Conservation (phyloP, 129 eudicot genomes). For the Tanacetum coccineum region DNA sequence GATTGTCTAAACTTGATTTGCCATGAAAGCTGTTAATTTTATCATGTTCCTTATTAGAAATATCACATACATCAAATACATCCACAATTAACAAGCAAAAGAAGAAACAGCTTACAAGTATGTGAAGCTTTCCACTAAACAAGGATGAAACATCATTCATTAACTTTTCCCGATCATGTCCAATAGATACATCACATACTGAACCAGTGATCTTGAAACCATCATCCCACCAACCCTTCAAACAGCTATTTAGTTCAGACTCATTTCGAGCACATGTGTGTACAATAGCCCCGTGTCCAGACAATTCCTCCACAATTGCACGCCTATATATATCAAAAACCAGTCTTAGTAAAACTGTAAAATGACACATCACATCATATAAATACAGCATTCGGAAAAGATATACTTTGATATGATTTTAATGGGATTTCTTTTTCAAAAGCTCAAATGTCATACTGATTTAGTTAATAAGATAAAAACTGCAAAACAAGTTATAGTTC, state of each 20-base stretch:
- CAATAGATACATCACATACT: slow-evolving; percentile 57
- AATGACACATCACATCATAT: background rate
- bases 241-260: slow-evolving; percentile 42
- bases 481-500: too few species aligned
- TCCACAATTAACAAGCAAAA: background rate
- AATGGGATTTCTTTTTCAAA: background rate
- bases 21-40: background rate
- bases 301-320: slow-evolving; percentile 75
- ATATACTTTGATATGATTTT: background rate
- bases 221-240: slow-evolving; percentile 50
- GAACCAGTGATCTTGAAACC: slow-evolving; percentile 57
- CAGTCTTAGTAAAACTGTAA: background rate
- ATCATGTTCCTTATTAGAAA: background rate
- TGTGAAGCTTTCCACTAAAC: slow-evolving; percentile 50
- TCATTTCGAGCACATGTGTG: slow-evolving; percentile 73
- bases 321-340: slow-evolving; percentile 26
- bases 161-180: slow-evolving; percentile 38
- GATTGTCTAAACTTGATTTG: background rate
- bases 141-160: slow-evolving; percentile 38
- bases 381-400: background rate
- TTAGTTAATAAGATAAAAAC: too few species aligned
- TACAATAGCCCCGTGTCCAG: slow-evolving; percentile 57
- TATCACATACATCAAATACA: background rate
- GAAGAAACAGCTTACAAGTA: slow-evolving; percentile 46
- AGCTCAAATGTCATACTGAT: background rate